These are phyloP conservation scores for Coemansia sp. DNA, from an alignment of 192 early-diverging fungal genomes.

Conservation along the genomic window DNA sequence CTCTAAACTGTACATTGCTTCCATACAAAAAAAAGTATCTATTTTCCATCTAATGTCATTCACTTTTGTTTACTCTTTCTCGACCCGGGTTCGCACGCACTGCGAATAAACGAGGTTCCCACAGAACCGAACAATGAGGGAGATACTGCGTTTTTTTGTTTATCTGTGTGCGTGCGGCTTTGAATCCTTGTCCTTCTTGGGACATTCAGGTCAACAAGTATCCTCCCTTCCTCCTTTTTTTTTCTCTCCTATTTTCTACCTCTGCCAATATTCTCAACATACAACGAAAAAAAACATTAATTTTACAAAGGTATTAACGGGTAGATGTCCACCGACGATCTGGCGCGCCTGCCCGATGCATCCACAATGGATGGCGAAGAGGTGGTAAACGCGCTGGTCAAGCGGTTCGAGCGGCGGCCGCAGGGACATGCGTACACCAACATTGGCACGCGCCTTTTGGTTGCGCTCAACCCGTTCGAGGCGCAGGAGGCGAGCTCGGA, in stretches of 20 bases:
- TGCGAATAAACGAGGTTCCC: not conserved
- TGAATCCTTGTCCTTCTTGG: not conserved
- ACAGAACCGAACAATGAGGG: not conserved
- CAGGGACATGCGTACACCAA: slow-evolving; percentile 63
- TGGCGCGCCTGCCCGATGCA: slow-evolving; percentile 45
- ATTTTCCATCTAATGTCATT: too few relatives aligned
- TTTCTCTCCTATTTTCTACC: not conserved
- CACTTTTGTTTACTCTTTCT: not conserved
- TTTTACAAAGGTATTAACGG: not conserved
- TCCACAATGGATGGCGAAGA: slow-evolving; percentile 39
- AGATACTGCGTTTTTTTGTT: slow-evolving; percentile 1
- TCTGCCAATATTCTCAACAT: not conserved
- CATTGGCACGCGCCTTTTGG: slow-evolving; percentile 64
- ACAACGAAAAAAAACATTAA: not conserved
- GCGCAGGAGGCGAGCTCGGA: slow-evolving; percentile 58
- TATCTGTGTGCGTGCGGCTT: not conserved
- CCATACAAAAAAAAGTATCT: not conserved
- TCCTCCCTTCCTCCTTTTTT: not conserved
- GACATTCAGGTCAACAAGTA: not conserved
- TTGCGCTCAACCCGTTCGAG: slow-evolving; percentile 69
- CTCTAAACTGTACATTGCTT: not conserved
- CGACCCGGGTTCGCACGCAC: not conserved
- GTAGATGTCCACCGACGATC: slow-evolving; percentile 40
- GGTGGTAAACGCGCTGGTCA: slow-evolving; percentile 42
- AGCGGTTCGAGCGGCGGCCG: slow-evolving; percentile 48